These are phyloP conservation scores for Geotrichum cucujoidarum DNA, from an alignment of 1,139 yeast species.

Conservation along the genomic window DNA sequence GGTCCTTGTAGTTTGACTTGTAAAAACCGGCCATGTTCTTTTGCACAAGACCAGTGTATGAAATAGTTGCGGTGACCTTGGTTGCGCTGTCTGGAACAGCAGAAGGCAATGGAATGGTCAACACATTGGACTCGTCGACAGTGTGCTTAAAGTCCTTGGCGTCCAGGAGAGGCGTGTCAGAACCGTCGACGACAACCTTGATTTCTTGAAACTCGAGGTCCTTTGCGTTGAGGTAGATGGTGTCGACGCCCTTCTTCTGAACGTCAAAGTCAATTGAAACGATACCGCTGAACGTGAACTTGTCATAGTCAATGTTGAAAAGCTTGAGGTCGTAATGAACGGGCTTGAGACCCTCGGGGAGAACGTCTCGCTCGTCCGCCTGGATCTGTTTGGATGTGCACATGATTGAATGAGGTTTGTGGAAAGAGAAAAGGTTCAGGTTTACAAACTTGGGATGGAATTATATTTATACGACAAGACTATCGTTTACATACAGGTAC, in stretches of 20 bases:
- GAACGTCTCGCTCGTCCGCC: slow-evolving; percentile 49
- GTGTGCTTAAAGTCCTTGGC: slow-evolving; percentile 24
- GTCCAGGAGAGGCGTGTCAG: slow-evolving; percentile 22
- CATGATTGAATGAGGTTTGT: background rate
- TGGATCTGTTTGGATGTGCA: background rate
- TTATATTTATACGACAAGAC: background rate
- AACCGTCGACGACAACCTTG: too few species aligned
- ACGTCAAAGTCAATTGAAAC: slow-evolving; percentile 48
- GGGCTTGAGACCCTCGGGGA: slow-evolving; percentile 54
- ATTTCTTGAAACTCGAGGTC: slow-evolving; percentile 23
- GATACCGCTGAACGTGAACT: slow-evolving; percentile 49
- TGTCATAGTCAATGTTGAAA: slow-evolving; percentile 46
- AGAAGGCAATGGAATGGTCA: too few species aligned
- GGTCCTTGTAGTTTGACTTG: slow-evolving; percentile 59
- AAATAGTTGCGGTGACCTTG: slow-evolving; percentile 36
- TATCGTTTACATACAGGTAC: too few species aligned
- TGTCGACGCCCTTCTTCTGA: slow-evolving; percentile 33
- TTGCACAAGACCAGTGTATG: slow-evolving; percentile 48
- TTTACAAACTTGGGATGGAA: background rate
- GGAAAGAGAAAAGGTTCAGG: background rate
- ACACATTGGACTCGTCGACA: too few species aligned
- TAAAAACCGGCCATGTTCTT: slow-evolving; percentile 84
- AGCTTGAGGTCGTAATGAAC: slow-evolving; percentile 39
- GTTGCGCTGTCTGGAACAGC: slow-evolving; percentile 28
- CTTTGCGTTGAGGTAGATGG: slow-evolving; percentile 33